Base-by-base conservation (phyloP, 306 rosid genomes). In the Lathyrus sativus region DNA sequence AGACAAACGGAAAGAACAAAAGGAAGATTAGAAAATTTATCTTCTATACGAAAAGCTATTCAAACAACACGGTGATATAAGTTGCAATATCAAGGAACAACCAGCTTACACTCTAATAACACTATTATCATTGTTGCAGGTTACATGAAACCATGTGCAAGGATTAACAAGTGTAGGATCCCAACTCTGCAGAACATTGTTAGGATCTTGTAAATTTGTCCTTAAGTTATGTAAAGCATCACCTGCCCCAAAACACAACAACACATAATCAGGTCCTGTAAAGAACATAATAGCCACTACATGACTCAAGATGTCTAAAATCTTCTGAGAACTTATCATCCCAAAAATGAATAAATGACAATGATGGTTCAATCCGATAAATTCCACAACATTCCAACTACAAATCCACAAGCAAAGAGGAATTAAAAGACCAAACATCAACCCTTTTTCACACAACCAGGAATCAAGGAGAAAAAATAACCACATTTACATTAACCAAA, bases 101-200 rank as follows among this genome's bases (percentile, higher is more conserved):
- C 74, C 65, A 44, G 61, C 95, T 79, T 84, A 93, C 99, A 93
- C 99, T 84, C 99, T 82, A 55, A 93, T 90, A 73, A 93, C 99
- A 62, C 97, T 93, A 67, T 93, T 93, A 67, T 90, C 99, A 75
- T 93, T 93, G 84, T 90, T 93, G 85, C 99, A 93, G 10, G 99
- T 93, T 61, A 93, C 99, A 71, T 90, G 99, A 82, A 93, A 93
- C 99, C 99, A 93, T 42, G 99, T 93, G 62, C 99, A 93, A 0
- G 99, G 99, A 79, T 93, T 93, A 64, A 93, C 99, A 38, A 90
- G 99, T 8, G 99, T 93, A 56, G 99, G 99, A 84, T 93, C 99
- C 99, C 99, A 93, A 84, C 99, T 93, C 72, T 91, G 97, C 80
- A 93, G 76, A 65, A 93, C 99, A 83, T 88, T 93, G 82, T 90